phyloP scores from a whole-genome alignment of 768 basidiomycete species.

The Tylopilus subfusipes region DNA sequence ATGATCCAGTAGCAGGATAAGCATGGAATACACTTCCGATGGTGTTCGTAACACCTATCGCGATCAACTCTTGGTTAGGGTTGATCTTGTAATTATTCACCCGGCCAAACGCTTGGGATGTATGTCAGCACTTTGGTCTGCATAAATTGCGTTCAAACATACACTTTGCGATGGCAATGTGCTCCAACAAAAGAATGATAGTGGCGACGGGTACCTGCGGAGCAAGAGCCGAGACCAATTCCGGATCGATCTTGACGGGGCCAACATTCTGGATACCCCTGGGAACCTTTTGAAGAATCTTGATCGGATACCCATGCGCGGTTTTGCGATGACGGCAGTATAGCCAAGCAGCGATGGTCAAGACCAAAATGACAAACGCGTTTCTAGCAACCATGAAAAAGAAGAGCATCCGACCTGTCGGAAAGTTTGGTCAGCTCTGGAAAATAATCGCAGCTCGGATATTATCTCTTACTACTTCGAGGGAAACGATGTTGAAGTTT shows the following conservation, averaged over 20 bases:
- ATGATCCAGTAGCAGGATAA: constrained; percentile 96
- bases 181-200: constrained; percentile 88
- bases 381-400: constrained; percentile 75
- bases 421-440: neutral
- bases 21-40: constrained; percentile 86
- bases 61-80: constrained; percentile 92
- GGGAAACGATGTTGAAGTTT: constrained; percentile 57
- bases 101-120: constrained; percentile 78
- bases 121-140: constrained; percentile 8
- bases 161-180: constrained; percentile 97
- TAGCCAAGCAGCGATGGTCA: constrained; percentile 86
- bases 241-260: constrained; percentile 40
- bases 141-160: constrained; percentile 23
- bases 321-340: constrained; percentile 64
- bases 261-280: constrained; percentile 70
- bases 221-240: constrained; percentile 64
- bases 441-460: neutral
- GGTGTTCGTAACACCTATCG: constrained; percentile 96
- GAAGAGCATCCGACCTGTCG: constrained; percentile 64
- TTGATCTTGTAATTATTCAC: constrained; percentile 93
- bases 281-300: constrained; percentile 79
- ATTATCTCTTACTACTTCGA: constrained; percentile 43
- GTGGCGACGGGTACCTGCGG: constrained; percentile 79
- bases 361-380: constrained; percentile 83
- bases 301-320: constrained; percentile 72